A percentile compares a stretch with the other conserved stretches of the same genome.
Evolutionary conservation across 108 stramenopile genomes (phyloP).

Genomic region (Fistulifera pelliculosa): DNA sequence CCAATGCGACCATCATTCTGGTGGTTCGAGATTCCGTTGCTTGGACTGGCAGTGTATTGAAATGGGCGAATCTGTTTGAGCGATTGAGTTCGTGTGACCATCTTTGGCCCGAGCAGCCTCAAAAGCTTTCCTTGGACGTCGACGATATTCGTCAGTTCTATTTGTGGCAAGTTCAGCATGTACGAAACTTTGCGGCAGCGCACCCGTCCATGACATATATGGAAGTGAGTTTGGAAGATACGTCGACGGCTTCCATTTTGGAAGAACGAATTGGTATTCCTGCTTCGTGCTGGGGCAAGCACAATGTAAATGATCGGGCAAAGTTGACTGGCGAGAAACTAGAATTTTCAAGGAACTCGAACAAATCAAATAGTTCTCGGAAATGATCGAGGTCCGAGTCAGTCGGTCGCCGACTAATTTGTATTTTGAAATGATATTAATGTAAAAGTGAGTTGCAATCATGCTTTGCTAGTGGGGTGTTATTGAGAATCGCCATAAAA

Average conservation of each 20-base stretch:
- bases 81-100: slow-evolving; percentile 3
- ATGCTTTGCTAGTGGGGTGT: too few relatives aligned
- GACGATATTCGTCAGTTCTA: slow-evolving; percentile 22
- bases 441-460: too few relatives aligned
- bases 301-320: not conserved
- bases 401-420: too few relatives aligned
- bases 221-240: slow-evolving; percentile 33
- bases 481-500: too few relatives aligned
- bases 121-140: not conserved
- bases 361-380: too few relatives aligned
- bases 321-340: too few relatives aligned
- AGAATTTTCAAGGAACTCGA: too few relatives aligned
- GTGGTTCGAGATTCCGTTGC: slow-evolving; percentile 5
- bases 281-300: slow-evolving; percentile 7
- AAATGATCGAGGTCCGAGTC: too few relatives aligned
- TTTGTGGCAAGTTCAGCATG: slow-evolving; percentile 34
- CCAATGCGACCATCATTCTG: slow-evolving; percentile 9
- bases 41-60: slow-evolving; percentile 4
- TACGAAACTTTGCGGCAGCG: slow-evolving; percentile 38
- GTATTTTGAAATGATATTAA: too few relatives aligned
- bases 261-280: slow-evolving; percentile 33
- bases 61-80: slow-evolving; percentile 9
- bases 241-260: slow-evolving; percentile 22
- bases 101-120: not conserved
- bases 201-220: slow-evolving; percentile 44